Evolutionary conservation across 192 early-diverging fungal genomes (phyloP).

Genomic region (Coemansia sp.): DNA sequence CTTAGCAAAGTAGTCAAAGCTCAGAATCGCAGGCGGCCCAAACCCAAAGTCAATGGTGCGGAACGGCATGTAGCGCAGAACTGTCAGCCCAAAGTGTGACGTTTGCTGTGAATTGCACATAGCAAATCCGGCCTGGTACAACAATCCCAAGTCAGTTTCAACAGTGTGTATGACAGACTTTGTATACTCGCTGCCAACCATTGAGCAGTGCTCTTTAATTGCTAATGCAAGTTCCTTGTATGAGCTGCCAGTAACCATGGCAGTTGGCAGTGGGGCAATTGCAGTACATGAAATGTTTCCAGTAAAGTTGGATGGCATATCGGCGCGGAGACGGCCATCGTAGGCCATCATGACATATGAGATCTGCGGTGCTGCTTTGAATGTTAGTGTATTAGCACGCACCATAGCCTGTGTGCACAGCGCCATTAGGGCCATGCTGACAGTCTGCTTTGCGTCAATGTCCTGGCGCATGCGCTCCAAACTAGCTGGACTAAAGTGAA

Average conservation of each 20-base stretch:
- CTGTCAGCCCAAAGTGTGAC: slow-evolving; percentile 32
- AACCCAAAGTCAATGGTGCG: slow-evolving; percentile 42
- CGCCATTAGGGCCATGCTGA: slow-evolving; percentile 15
- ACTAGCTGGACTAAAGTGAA: slow-evolving; percentile 24
- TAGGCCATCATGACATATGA: slow-evolving; percentile 40
- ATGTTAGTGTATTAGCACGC: slow-evolving; percentile 21
- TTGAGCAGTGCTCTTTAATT: slow-evolving; percentile 25
- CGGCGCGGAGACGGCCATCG: slow-evolving; percentile 26
- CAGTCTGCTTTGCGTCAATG: slow-evolving; percentile 20
- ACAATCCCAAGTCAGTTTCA: slow-evolving; percentile 28
- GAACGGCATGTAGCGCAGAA: slow-evolving; percentile 36
- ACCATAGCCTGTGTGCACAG: slow-evolving; percentile 21
- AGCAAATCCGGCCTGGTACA: slow-evolving; percentile 24
- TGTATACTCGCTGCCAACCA: slow-evolving; percentile 22
- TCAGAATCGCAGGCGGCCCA: slow-evolving; percentile 23
- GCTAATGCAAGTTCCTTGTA: slow-evolving; percentile 19
- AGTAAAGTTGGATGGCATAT: slow-evolving; percentile 20
- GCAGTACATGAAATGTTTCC: slow-evolving; percentile 36
- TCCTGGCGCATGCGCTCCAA: slow-evolving; percentile 41
- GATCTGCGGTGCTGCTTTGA: slow-evolving; percentile 6
- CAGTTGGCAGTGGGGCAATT: slow-evolving; percentile 15
- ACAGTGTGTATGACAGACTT: slow-evolving; percentile 28
- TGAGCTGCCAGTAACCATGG: slow-evolving; percentile 3
- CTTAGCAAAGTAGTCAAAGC: slow-evolving; percentile 24
- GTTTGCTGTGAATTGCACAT: slow-evolving; percentile 32